Conservation (phyloP, 371 early-diverging fungal genomes). For the Apophysomyces variabilis region DNA sequence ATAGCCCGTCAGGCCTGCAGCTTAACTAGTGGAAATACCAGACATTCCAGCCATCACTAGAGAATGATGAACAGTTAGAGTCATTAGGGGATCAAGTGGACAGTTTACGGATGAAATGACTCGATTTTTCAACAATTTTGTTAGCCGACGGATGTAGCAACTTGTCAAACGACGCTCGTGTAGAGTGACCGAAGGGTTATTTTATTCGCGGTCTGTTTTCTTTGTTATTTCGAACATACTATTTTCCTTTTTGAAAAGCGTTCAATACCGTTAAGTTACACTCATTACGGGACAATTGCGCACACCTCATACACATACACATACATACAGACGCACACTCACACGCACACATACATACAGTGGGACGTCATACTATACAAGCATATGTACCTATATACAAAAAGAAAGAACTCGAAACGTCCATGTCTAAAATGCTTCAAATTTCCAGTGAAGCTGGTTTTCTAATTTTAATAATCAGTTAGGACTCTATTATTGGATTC, state of each 20-base stretch:
- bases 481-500: too few species aligned
- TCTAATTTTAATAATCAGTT: too few species aligned
- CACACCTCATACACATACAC: too few species aligned
- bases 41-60: constrained; percentile 22
- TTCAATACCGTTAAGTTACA: too few species aligned
- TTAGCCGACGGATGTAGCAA: constrained; percentile 30
- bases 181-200: neutral
- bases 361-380: too few species aligned
- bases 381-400: too few species aligned
- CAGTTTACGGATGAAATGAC: constrained; percentile 28
- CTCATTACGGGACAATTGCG: too few species aligned
- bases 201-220: neutral
- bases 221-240: constrained; percentile 1
- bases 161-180: neutral
- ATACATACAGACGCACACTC: too few species aligned
- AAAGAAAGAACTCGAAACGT: too few species aligned
- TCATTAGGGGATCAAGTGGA: constrained; percentile 25
- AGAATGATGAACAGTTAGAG: constrained; percentile 22
- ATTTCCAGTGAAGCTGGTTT: too few species aligned
- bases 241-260: neutral
- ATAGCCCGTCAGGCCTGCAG: constrained; percentile 7
- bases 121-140: constrained; percentile 38
- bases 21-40: neutral
- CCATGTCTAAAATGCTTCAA: too few species aligned
- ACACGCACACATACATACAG: too few species aligned